Evolutionary conservation across 352 stramenopile species (phyloP).

Genomic region (Globisporangium spinosum): DNA sequence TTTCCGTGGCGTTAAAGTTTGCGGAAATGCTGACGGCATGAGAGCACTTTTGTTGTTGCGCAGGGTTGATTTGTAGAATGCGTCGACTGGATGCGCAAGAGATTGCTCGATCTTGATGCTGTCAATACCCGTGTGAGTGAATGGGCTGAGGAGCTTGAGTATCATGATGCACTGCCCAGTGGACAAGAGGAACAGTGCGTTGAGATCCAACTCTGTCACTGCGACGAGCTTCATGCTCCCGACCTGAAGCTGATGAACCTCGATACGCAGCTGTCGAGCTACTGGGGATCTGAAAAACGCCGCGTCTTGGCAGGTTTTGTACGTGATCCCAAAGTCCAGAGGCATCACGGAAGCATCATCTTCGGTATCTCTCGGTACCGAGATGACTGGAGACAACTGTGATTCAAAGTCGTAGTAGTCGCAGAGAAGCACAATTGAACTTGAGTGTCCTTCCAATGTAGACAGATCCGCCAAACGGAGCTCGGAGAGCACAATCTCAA

Average conservation of each 20-base stretch:
- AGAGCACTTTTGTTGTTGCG: constrained; percentile 1
- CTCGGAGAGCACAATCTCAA: constrained; percentile 19
- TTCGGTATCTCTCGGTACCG: background rate
- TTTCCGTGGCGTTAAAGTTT: background rate
- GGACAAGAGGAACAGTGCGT: constrained; percentile 25
- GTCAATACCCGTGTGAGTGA: constrained; percentile 13
- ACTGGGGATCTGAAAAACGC: constrained; percentile 24
- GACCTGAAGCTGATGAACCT: constrained; percentile 23
- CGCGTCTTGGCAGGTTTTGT: constrained; percentile 24
- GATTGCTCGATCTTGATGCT: constrained; percentile 6
- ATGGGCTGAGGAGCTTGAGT: constrained; percentile 21
- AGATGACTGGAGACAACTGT: constrained; percentile 30
- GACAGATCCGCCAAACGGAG: constrained; percentile 2
- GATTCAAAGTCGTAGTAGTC: constrained; percentile 47
- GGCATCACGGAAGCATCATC: background rate
- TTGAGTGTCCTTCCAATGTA: too few species aligned
- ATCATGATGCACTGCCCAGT: constrained; percentile 4
- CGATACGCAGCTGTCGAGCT: constrained; percentile 17
- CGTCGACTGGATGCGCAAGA: constrained; percentile 17
- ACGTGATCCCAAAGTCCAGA: constrained; percentile 33
- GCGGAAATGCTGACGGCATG: background rate
- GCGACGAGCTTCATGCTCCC: constrained; percentile 16
- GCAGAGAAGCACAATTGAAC: constrained; percentile 25
- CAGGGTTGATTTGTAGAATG: constrained; percentile 18
- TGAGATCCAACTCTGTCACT: constrained; percentile 7